Evolutionary conservation across 1,139 yeast species (phyloP), one percentile per base, ranked within the genome.

Genomic region (Debaryomycetaceae sp.): DNA sequence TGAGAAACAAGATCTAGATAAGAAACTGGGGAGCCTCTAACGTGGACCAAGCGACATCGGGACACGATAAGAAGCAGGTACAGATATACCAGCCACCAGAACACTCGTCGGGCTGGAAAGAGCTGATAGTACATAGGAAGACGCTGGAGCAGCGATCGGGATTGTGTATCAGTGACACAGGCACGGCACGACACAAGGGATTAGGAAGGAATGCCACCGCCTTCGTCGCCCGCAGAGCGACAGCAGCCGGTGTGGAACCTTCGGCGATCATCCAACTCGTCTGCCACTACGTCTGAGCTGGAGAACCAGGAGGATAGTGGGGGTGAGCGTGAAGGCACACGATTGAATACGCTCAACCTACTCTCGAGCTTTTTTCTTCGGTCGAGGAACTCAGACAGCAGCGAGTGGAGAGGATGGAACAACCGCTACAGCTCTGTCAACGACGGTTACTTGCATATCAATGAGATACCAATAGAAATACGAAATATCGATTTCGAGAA

Each of bases 391-490:
- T 20, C 37, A 14, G 29, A 37, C 23, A 38, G 24, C 7, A 6
- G 40, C 7, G 34, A 14, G 8, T n/a, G n/a, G 13, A 33, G 20
- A 17, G 33, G 17, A 6, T 43, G 45, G 45, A 39, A 40, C 29
- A 40, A 42, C 17, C 37, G 47, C 29, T 20, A 41, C 31, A 42
- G 44, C 24, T 17, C 45, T 8, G 44, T 46, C 9, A 41, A 40
- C 29, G 50, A 41, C 34, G 42, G 47, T 31, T 46, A 50, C 24
- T 39, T 50, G 33, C 48, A 42, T 37, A 46, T 49, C 39, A 46
- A 44, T 37, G 45, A 42, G 37, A 46, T 46, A 17, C 52, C 47
- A 6, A 43, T 45, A 24, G 41, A 48, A 34, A 41, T 47, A 24
- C 43, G 49, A 36, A 44, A 49, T 41, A 42, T 46, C 20, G 41